Evolutionary conservation across 2,329 filamentous ascomycete species (phyloP).

Genomic region (Didymosphaeria variabile): DNA sequence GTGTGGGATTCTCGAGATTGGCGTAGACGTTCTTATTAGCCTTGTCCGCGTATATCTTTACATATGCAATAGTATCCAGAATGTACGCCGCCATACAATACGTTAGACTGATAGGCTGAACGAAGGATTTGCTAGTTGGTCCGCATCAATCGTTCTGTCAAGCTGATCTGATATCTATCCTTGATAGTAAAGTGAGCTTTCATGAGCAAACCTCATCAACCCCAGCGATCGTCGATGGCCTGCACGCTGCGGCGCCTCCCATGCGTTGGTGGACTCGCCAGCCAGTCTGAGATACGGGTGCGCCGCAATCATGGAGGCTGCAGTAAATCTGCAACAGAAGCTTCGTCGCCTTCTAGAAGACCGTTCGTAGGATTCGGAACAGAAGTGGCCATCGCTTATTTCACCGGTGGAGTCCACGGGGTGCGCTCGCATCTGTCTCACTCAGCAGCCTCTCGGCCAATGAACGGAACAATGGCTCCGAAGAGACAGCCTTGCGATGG

Average conservation of each 20-base stretch:
- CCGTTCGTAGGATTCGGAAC: constrained; percentile 3
- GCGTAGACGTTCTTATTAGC: too few species aligned
- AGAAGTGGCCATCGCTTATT: neutral
- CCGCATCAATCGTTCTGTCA: neutral
- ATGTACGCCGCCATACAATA: too few species aligned
- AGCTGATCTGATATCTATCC: neutral
- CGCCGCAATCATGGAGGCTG: neutral
- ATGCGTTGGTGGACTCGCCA: constrained; percentile 1
- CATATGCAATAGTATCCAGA: too few species aligned
- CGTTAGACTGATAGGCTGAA: too few species aligned
- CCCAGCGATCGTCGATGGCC: constrained; percentile 4
- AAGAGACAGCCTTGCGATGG: neutral
- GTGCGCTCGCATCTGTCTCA: neutral
- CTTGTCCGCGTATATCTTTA: too few species aligned
- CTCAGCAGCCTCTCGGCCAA: neutral
- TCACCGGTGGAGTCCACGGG: neutral
- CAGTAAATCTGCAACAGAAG: constrained; percentile 7
- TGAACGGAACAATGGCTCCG: neutral
- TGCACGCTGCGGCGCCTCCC: constrained; percentile 9
- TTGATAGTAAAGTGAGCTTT: neutral
- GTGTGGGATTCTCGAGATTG: neutral
- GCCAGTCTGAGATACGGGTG: constrained; percentile 3
- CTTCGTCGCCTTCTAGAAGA: constrained; percentile 10
- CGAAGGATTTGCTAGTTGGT: neutral
- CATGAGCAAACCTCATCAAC: neutral